phyloP scores from a whole-genome alignment of 1,284 basidiomycete species.

The Chalciporus sp. region DNA sequence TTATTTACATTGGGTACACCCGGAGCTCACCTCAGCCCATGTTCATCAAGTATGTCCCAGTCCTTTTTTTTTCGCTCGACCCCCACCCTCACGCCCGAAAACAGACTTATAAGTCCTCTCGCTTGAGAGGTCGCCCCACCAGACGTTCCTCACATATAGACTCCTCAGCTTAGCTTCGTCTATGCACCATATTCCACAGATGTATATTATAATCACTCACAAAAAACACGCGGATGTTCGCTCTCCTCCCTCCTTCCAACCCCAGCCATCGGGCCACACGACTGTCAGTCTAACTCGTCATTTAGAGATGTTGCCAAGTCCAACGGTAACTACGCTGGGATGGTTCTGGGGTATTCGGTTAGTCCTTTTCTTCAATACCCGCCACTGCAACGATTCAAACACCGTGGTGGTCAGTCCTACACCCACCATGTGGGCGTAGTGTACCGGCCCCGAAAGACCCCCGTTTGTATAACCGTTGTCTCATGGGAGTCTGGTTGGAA shows the following conservation, averaged over 20 bases:
- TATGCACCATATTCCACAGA: conserved; percentile 8
- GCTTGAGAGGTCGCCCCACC: conserved; percentile 53
- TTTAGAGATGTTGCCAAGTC: background rate
- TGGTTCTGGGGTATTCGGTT: conserved; percentile 7
- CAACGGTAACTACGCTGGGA: background rate
- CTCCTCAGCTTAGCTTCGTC: conserved; percentile 9
- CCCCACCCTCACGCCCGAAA: conserved; percentile 11
- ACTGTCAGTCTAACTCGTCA: background rate
- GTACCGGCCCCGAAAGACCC: conserved; percentile 39
- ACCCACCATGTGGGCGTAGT: background rate
- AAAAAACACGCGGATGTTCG: conserved; percentile 13
- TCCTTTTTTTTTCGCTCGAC: background rate
- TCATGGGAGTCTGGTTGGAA: conserved; percentile 50
- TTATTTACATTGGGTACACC: conserved; percentile 92
- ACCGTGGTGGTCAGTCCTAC: conserved; percentile 59
- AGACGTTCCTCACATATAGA: background rate
- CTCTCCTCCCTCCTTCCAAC: conserved; percentile 1
- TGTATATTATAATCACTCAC: conserved; percentile 28
- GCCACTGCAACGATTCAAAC: conserved; percentile 57
- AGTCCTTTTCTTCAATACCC: conserved; percentile 3
- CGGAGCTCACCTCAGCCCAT: conserved; percentile 90
- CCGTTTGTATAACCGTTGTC: conserved; percentile 49
- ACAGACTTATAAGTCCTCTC: conserved; percentile 87
- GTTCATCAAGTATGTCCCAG: conserved; percentile 80
- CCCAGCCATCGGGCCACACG: background rate